phyloP scores from a whole-genome alignment of 306 rosid genomes.

The Castanopsis chinensis region DNA sequence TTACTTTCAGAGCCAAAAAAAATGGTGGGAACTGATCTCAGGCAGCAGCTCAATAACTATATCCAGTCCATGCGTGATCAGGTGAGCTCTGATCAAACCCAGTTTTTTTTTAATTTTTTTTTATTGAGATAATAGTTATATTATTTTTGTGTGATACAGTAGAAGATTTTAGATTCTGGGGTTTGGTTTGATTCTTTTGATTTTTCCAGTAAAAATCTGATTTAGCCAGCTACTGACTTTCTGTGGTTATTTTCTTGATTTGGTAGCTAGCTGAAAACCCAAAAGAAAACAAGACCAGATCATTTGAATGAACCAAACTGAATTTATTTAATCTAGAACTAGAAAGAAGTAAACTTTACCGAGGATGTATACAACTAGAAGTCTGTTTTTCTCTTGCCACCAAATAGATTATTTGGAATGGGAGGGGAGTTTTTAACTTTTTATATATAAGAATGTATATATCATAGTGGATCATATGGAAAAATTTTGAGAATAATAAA shows the following conservation, averaged over 20 bases:
- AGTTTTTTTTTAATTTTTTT: neutral
- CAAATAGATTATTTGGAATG: no score
- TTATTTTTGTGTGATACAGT: neutral
- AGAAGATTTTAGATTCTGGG: neutral
- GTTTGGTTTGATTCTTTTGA: neutral
- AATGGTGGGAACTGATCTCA: neutral
- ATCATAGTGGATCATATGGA: no score
- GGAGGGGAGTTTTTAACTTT: no score
- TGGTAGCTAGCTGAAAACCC: neutral
- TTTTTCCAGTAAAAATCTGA: neutral
- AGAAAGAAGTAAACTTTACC: no score
- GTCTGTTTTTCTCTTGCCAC: no score
- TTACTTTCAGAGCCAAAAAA: neutral
- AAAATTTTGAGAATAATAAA: neutral
- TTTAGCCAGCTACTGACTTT: neutral
- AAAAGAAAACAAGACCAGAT: neutral
- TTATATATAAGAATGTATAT: no score
- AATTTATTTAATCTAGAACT: no score
- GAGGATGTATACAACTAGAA: no score
- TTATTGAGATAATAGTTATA: neutral
- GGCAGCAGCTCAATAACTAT: neutral
- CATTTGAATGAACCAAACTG: no score
- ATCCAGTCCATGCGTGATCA: slow-evolving; percentile 1
- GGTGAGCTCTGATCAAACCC: neutral
- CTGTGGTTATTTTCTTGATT: neutral